Base-by-base conservation (phyloP, 768 basidiomycete genomes). In the Dentipellis sp. region DNA sequence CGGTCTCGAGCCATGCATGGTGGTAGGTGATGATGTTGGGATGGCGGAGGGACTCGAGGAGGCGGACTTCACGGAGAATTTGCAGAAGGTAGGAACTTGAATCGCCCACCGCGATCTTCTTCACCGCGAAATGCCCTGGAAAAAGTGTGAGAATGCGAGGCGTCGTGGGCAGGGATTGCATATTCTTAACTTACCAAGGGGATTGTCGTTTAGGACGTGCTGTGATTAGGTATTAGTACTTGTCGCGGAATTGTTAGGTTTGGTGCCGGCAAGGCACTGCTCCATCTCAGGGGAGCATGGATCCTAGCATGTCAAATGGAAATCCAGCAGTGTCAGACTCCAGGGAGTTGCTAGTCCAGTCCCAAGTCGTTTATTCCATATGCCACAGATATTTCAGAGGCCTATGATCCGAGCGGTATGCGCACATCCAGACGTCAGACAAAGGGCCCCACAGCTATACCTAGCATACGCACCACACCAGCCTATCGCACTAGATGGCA, bases 1-100 rank as follows among this genome's bases (percentile, higher is more conserved):
- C 80, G 0, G 79, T 76, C 67, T 97, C 94, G 21, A 97, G 78
- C 94, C 94, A 97, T 0, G 94, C 83, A 64, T 95, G 94, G 68
- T 97, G 95, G 65, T 97, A 97, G 4, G 90, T 92, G 58, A 98
- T 80, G 61, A 98, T 95, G 60, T 97, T 95, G 4, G 85, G 88
- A 70, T 98, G 94, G 55, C 87, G 85, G 3, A 98, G 74, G 23
- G 81, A 77, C 66, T 97, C 94, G 45, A 97, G 73, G 9, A 97
- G 75, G 45, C 90, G 83, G 54, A 97, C 90, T 74, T 94, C 93
- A 46, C 82, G 81, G 39, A 94, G 73, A 54, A 90, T 93, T 50
- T 83, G 84, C 40, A 93, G 71, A 6, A 95, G 75, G 71, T 94
- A 94, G 2, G 84, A 77, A 62, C 92, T 88, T 0, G 91, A 94